Evolutionary conservation across 2,329 filamentous ascomycete species (phyloP).

Genomic region (Chaetomium strumarium): DNA sequence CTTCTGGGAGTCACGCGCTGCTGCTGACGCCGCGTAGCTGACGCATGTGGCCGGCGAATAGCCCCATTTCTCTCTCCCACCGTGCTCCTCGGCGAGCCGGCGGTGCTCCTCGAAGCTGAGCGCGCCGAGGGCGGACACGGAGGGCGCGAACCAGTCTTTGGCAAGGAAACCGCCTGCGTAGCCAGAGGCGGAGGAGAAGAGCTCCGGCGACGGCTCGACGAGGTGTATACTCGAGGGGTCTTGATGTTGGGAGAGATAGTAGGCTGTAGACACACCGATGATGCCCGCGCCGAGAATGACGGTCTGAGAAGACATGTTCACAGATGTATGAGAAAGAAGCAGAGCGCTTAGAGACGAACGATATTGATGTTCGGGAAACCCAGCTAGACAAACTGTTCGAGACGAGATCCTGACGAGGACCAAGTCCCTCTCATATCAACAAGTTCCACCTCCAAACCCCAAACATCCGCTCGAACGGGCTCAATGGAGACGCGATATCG

Average conservation of each 20-base stretch:
- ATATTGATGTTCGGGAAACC: too few relatives aligned
- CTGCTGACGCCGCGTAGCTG: conserved; percentile 37
- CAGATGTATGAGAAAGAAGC: background rate
- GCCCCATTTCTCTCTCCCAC: conserved; percentile 49
- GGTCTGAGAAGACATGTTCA: conserved; percentile 47
- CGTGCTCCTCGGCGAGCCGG: conserved; percentile 53
- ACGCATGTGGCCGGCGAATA: conserved; percentile 52
- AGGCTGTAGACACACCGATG: conserved; percentile 65
- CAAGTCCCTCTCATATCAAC: background rate
- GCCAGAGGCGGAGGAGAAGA: conserved; percentile 70
- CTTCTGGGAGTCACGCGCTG: conserved; percentile 34
- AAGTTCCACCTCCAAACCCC: background rate
- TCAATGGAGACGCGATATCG: conserved; percentile 3
- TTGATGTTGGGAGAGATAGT: conserved; percentile 56
- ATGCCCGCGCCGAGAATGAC: conserved; percentile 66
- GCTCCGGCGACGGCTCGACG: conserved; percentile 42
- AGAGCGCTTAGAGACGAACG: too few relatives aligned
- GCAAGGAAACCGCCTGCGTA: conserved; percentile 70
- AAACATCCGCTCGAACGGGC: conserved; percentile 4
- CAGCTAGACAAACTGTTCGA: background rate
- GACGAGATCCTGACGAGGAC: background rate
- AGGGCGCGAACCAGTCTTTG: conserved; percentile 62
- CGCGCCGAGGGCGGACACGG: conserved; percentile 52
- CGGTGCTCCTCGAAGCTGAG: conserved; percentile 66
- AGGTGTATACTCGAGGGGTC: conserved; percentile 40